Base-by-base conservation (phyloP, 495 filamentous ascomycete genomes). In the Tuber indicum region DNA sequence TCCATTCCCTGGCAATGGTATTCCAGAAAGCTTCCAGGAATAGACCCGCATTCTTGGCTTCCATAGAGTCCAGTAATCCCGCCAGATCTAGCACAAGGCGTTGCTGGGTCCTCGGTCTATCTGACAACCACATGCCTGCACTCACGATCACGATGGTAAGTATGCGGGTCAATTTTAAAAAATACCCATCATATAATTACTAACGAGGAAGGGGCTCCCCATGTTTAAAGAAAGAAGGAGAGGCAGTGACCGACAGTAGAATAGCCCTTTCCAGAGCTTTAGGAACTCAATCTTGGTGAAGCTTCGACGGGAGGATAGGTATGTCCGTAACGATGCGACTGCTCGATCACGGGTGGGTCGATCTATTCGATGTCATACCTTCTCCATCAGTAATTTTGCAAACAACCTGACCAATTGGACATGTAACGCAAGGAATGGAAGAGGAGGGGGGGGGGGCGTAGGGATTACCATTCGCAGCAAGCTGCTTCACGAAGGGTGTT, bases 261-360 rank as follows among this genome's bases (percentile, higher is more conserved):
- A 98, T 41, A 99, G 90, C 49, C 95, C 96, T 85, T 97, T 97
- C 94, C 94, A 97, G 77, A 99, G 88, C 86, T 98, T 97, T 74
- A 96, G 87, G 46, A 93, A 86, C 72, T 99, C 95, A 79, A 96
- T 84, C 32, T 90, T 87, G 21, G 89, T 86, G 75, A 99, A 89
- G 23, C 88, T 85, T 42, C 89, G 89, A 46, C 89, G 89, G 32
- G 90, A 89, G 76, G 86, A 86, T 82, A 99, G 90, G 86, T 92
- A 99, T 66, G 89, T 88, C 62, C 90, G 90, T 16, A 99, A 90
- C 72, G 92, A 94, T 44, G 87, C 86, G 82, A 98, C 89, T 74
- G 94, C 93, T 71, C 90, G 88, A 84, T 93, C 93, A 82, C 94
- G 93, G 77, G 89, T 90, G 85, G 91, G 91, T 76, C 92, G 90